phyloP scores from a whole-genome alignment of 192 early-diverging fungal species.

The Chytriomyces hyalinus region DNA sequence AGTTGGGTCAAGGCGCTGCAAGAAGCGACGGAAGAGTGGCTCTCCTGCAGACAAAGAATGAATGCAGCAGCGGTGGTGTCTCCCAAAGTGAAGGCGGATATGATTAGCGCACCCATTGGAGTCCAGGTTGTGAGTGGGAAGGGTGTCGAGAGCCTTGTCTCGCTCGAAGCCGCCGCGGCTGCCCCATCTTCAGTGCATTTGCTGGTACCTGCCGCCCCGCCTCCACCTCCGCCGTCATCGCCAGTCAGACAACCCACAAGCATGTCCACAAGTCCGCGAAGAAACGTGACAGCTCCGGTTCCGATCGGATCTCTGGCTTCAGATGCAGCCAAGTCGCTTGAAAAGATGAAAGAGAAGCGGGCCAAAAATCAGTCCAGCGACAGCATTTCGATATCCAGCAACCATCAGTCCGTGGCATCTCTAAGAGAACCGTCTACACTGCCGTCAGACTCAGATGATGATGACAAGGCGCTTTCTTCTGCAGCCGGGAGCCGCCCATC shows the following conservation, averaged over 20 bases:
- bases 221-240: not conserved
- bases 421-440: too few relatives aligned
- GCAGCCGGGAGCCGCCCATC: too few relatives aligned
- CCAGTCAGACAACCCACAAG: not conserved
- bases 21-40: slow-evolving; percentile 45
- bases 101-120: not conserved
- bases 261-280: not conserved
- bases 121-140: slow-evolving; percentile 1
- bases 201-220: not conserved
- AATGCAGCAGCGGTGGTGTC: not conserved
- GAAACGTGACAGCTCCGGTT: slow-evolving; percentile 12
- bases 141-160: not conserved
- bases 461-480: too few relatives aligned
- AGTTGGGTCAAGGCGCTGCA: slow-evolving; percentile 52
- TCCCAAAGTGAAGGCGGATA: not conserved
- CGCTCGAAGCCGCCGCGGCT: not conserved
- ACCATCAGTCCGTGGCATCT: too few relatives aligned
- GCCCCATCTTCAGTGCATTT: not conserved
- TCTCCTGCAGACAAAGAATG: slow-evolving; percentile 37
- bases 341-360: slow-evolving; percentile 4
- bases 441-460: too few relatives aligned
- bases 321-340: slow-evolving; percentile 1
- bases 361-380: too few relatives aligned
- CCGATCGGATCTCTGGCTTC: slow-evolving; percentile 6
- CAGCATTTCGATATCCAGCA: too few relatives aligned